phyloP scores from a whole-genome alignment of 1,284 basidiomycete species.

The Cryptococcus sp. region DNA sequence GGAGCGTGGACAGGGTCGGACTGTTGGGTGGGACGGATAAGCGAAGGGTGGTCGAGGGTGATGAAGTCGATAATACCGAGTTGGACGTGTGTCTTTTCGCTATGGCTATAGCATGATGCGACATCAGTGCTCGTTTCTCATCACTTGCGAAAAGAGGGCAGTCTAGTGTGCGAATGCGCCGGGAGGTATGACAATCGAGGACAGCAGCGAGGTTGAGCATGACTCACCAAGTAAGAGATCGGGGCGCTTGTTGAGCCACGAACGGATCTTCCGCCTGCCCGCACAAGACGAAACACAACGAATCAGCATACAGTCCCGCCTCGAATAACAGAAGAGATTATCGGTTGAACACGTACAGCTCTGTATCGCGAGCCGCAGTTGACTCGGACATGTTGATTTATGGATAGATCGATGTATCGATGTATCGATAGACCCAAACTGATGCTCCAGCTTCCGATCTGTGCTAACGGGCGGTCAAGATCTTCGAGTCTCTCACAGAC shows the following conservation, averaged over 20 bases:
- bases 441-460: too few relatives aligned
- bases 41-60: background rate
- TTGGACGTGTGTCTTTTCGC: constrained; percentile 19
- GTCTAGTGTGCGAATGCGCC: background rate
- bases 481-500: too few relatives aligned
- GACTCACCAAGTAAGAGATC: background rate
- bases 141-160: background rate
- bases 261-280: too few relatives aligned
- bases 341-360: too few relatives aligned
- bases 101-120: constrained; percentile 3
- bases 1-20: constrained; percentile 8
- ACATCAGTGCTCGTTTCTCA: background rate
- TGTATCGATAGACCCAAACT: too few relatives aligned
- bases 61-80: constrained; percentile 11
- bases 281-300: too few relatives aligned
- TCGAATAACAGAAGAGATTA: too few relatives aligned
- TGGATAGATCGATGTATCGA: too few relatives aligned
- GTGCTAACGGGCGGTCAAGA: too few relatives aligned
- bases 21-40: constrained; percentile 12
- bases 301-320: too few relatives aligned
- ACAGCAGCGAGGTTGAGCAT: background rate
- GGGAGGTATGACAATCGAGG: background rate
- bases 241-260: background rate
- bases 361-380: too few relatives aligned
- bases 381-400: too few relatives aligned